Percentiles rank a stretch among this genome's conserved stretches.
Evolutionary conservation across 306 rosid species (phyloP).

Genomic region (Crotalaria pallida): DNA sequence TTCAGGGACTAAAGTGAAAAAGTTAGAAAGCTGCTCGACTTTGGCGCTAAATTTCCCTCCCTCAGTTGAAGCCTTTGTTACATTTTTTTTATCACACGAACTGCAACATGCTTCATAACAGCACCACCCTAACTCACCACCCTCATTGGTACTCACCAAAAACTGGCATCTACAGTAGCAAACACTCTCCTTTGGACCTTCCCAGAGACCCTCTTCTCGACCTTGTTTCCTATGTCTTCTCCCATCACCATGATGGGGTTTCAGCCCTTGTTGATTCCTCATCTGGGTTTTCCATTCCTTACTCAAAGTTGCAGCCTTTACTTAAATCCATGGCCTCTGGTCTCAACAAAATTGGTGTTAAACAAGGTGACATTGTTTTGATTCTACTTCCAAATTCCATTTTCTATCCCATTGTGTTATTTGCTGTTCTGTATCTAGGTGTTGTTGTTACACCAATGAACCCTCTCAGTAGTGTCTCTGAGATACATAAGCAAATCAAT

Average conservation of each 20-base stretch:
- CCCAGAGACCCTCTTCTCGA: slow-evolving; percentile 69
- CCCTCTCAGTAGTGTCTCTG: slow-evolving; percentile 54
- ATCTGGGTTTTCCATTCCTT: slow-evolving; percentile 56
- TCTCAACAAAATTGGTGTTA: slow-evolving; percentile 52
- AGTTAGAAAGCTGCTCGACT: too few species aligned
- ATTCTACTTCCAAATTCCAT: slow-evolving; percentile 69
- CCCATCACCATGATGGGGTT: slow-evolving; percentile 51
- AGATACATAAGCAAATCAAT: slow-evolving; percentile 44
- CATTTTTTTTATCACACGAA: too few species aligned
- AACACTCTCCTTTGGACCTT: slow-evolving; percentile 32
- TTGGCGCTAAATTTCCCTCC: too few species aligned
- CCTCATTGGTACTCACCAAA: slow-evolving; percentile 63
- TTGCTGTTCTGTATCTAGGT: slow-evolving; percentile 52
- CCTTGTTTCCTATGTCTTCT: slow-evolving; percentile 60
- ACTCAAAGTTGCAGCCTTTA: slow-evolving; percentile 45
- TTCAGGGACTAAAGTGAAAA: too few species aligned
- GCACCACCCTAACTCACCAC: background rate
- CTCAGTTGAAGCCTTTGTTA: too few species aligned
- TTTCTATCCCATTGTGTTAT: slow-evolving; percentile 57
- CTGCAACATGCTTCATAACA: slow-evolving; percentile 8
- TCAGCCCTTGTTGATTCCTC: slow-evolving; percentile 71
- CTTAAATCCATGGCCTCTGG: slow-evolving; percentile 68
- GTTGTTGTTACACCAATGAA: slow-evolving; percentile 65
- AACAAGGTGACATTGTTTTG: slow-evolving; percentile 60
- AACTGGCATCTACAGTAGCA: slow-evolving; percentile 58